These are phyloP conservation scores for Medicago lupulina DNA, from an alignment of 306 rosid species.

Conservation along the genomic window DNA sequence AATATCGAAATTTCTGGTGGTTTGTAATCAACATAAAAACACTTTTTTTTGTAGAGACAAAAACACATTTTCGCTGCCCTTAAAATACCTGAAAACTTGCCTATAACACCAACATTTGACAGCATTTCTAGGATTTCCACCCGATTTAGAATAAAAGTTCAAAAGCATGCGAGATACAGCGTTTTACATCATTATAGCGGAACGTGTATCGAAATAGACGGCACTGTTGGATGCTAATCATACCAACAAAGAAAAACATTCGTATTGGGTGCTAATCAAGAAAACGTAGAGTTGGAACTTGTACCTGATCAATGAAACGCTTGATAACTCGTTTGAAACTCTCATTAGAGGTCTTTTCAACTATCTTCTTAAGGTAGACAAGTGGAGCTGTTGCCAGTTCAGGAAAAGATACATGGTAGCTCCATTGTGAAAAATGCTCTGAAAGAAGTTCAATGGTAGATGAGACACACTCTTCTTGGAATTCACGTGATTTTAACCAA, in stretches of 20 bases:
- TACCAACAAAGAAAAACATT: not conserved
- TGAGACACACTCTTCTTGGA: conserved; percentile 72
- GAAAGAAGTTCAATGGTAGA: conserved; percentile 85
- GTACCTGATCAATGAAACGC: conserved; percentile 92
- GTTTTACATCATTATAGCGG: not conserved
- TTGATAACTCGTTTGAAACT: conserved; percentile 69
- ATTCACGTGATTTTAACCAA: conserved; percentile 82
- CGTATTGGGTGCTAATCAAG: not conserved
- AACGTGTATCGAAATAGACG: not conserved
- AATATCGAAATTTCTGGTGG: too few relatives aligned
- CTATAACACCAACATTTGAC: not conserved
- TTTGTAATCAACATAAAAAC: too few relatives aligned
- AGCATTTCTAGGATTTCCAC: not conserved
- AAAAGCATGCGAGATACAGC: not conserved
- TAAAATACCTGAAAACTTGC: not conserved
- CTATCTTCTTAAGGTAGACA: conserved; percentile 70
- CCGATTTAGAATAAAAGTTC: not conserved
- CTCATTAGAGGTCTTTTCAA: conserved; percentile 67
- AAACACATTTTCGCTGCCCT: not conserved
- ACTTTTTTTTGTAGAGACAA: not conserved
- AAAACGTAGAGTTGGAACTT: not conserved
- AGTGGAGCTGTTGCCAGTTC: conserved; percentile 87
- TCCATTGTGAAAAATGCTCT: conserved; percentile 87
- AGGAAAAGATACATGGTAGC: conserved; percentile 84
- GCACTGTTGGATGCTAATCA: not conserved